Conservation (phyloP, 306 rosid genomes). For the Mimosa bimucronata region DNA sequence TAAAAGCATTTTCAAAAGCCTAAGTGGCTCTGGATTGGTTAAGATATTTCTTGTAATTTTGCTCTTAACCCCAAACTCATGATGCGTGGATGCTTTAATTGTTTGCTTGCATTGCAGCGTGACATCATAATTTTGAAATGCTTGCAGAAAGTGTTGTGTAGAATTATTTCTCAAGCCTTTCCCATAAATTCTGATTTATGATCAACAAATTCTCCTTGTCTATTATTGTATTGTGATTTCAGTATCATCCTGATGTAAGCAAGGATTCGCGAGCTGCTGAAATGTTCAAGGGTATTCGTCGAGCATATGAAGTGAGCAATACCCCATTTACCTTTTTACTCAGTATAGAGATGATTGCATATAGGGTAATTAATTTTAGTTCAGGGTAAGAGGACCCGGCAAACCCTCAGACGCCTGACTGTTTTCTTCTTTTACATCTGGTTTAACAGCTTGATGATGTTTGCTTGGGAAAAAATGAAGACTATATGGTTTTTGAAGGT, state of each 20-base stretch:
- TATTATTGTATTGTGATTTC: conserved; percentile 41
- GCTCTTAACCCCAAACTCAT: conserved; percentile 10
- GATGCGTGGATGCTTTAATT: neutral
- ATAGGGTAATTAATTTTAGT: conserved; percentile 8
- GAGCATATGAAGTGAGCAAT: conserved; percentile 76
- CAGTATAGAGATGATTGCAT: conserved; percentile 29
- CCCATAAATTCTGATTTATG: neutral
- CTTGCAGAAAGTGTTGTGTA: too few relatives aligned
- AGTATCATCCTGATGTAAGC: conserved; percentile 96
- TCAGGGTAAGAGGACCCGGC: conserved; percentile 13
- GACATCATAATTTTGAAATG: too few relatives aligned
- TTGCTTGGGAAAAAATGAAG: neutral
- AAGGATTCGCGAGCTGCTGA: conserved; percentile 74
- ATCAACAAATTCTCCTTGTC: conserved; percentile 1
- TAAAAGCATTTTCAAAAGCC: neutral
- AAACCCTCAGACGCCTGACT: conserved; percentile 10
- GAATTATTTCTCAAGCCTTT: neutral
- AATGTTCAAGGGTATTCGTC: conserved; percentile 73
- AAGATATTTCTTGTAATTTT: conserved; percentile 6
- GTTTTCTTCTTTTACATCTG: conserved; percentile 28
- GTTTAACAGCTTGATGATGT: conserved; percentile 14
- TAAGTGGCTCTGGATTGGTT: neutral
- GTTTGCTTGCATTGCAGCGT: neutral
- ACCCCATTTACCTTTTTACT: conserved; percentile 31
- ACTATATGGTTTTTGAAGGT: conserved; percentile 14